Evolutionary conservation across 1,284 basidiomycete genomes (phyloP).

Genomic region (Leccinum laetum): DNA sequence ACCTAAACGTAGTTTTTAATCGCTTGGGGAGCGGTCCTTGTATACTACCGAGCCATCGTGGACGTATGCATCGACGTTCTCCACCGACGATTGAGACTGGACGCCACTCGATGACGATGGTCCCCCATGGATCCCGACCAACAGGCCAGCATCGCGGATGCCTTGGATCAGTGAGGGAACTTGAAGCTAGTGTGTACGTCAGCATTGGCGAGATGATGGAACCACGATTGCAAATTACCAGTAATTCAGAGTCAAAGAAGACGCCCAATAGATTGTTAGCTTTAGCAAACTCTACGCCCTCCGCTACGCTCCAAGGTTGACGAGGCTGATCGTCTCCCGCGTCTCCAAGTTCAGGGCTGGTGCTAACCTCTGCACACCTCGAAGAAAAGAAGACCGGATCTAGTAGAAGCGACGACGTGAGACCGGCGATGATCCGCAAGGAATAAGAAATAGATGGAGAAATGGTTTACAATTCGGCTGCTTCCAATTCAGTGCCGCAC

Average conservation of each 20-base stretch:
- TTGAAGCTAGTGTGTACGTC: slow-evolving; percentile 42
- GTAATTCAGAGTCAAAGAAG: slow-evolving; percentile 85
- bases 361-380: slow-evolving; percentile 71
- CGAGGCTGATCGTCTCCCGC: slow-evolving; percentile 47
- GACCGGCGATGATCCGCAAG: slow-evolving; percentile 18
- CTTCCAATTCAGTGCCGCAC: slow-evolving; percentile 96
- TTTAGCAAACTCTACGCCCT: slow-evolving; percentile 95
- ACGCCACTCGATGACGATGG: slow-evolving; percentile 41
- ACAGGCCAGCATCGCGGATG: slow-evolving; percentile 85
- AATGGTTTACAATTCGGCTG: slow-evolving; percentile 86
- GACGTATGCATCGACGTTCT: slow-evolving; percentile 67
- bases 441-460: slow-evolving; percentile 25
- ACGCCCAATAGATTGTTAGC: slow-evolving; percentile 94
- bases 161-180: slow-evolving; percentile 87
- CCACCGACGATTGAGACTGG: slow-evolving; percentile 43
- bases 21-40: slow-evolving; percentile 56
- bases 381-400: slow-evolving; percentile 97
- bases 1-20: slow-evolving; percentile 37
- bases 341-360: slow-evolving; percentile 44
- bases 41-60: slow-evolving; percentile 63
- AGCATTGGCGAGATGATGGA: background rate
- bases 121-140: slow-evolving; percentile 80
- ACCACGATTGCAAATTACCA: slow-evolving; percentile 53
- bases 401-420: slow-evolving; percentile 33
- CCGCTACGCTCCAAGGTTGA: slow-evolving; percentile 64